Evolutionary conservation across 495 filamentous ascomycete genomes (phyloP), one percentile per base, ranked within the genome.

Genomic region (Aspergillus kassunensis): DNA sequence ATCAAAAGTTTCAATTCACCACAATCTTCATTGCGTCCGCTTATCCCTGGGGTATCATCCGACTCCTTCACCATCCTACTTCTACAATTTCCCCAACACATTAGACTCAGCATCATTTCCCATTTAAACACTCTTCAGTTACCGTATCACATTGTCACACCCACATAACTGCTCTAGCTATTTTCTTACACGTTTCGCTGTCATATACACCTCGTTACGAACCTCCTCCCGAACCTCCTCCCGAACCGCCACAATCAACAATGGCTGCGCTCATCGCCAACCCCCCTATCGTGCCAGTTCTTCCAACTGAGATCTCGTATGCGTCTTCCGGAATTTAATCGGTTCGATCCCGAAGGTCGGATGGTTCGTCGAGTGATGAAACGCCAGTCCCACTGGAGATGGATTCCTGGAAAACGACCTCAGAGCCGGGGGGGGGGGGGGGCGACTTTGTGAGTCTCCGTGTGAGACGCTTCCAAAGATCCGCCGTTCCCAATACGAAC

Each of bases 351-450:
- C 25, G 35, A 21, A 15, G 51, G 5, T 20, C 34, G 10, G 2
- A 48, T 8, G 23, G 42, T 2, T 48, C 51, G 4, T 54, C 51
- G 3, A 48, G 33, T 12, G 51, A 54, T 15, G 36, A 41, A 24
- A 44, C 13, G 3, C 51, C 43, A 2, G 15, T 48, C 15, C 20
- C 33, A 13, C 4, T 2, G 4, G 3, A 15, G 51, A 54, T 33
- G 44, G 51, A 13, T 41, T 54, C 27, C 1, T 54, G 0, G 43
- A 54, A 33, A 13, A 23, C 10, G 51, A 54, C n/a, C 44, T 54
- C 8, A 12, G 51, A 6, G 51, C 51, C 4, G 51, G 51, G 6
- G 51, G 36, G 36, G n/a, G n/a, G n/a, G 35, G 36, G 36, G 21
- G 21, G 13, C 20, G 15, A 2, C 20, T 42, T 12, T 42, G 39